These are phyloP conservation scores for Dioscorea zingiberensis DNA, from an alignment of 106 monocot genomes.

Conservation along the genomic window DNA sequence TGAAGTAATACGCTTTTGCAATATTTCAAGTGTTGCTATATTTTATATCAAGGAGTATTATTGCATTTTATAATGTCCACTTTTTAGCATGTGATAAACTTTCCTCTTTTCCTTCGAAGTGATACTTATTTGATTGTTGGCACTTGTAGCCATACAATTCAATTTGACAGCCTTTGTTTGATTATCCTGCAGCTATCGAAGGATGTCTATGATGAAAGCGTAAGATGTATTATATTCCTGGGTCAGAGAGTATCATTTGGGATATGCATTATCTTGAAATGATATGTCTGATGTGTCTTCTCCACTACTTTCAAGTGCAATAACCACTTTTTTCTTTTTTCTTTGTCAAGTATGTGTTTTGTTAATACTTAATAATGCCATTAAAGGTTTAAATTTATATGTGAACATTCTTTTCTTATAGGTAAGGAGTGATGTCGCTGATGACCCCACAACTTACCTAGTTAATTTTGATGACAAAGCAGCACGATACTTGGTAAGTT, in stretches of 20 bases:
- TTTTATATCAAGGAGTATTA: too few relatives aligned
- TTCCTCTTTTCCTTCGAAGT: too few relatives aligned
- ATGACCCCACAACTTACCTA: conserved; percentile 79
- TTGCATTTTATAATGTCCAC: too few relatives aligned
- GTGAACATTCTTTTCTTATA: conserved; percentile 9
- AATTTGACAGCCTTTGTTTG: not conserved
- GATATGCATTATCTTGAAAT: conserved; percentile 43
- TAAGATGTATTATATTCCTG: conserved; percentile 79
- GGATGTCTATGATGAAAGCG: conserved; percentile 77
- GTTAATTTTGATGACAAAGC: conserved; percentile 74
- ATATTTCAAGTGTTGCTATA: too few relatives aligned
- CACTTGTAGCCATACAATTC: too few relatives aligned
- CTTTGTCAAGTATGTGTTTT: not conserved
- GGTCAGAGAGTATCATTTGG: conserved; percentile 94
- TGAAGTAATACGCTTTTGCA: conserved; percentile 38
- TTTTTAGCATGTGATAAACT: too few relatives aligned
- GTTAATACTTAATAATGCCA: not conserved
- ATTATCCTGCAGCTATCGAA: conserved; percentile 54
- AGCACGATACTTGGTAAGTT: conserved; percentile 83
- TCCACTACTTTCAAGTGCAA: not conserved
- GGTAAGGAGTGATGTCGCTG: conserved; percentile 81
- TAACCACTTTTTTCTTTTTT: not conserved
- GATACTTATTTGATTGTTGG: too few relatives aligned
- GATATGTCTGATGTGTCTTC: not conserved
- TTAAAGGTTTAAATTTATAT: too few relatives aligned